phyloP scores from a whole-genome alignment of 2,329 filamentous ascomycete genomes.

The Dothideomycetes sp. region DNA sequence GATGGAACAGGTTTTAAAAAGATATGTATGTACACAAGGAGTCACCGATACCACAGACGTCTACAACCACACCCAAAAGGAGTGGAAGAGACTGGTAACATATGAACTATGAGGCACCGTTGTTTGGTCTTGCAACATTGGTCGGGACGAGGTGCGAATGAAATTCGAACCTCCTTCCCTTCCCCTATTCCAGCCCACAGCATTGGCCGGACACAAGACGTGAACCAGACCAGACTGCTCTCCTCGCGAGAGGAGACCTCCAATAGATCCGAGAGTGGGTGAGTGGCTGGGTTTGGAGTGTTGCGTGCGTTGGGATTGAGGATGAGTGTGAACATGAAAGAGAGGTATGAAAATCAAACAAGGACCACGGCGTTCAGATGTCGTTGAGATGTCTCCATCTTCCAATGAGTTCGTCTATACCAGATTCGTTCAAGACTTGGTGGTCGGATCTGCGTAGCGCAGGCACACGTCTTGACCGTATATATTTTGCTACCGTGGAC shows the following conservation, averaged over 20 bases:
- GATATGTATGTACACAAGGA: constrained; percentile 9
- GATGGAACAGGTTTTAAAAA: not conserved
- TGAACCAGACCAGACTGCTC: constrained; percentile 10
- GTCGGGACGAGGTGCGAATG: constrained; percentile 2
- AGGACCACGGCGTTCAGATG: no score
- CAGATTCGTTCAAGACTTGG: no score
- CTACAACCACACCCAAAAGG: not conserved
- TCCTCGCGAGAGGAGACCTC: constrained; percentile 5
- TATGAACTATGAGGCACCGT: constrained; percentile 10
- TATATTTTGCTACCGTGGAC: no score
- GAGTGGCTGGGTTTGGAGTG: constrained; percentile 9
- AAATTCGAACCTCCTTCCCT: not conserved
- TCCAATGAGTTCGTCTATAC: no score
- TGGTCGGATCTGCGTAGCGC: no score
- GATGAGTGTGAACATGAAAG: no score
- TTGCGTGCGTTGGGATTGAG: constrained; percentile 3
- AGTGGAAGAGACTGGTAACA: constrained; percentile 6
- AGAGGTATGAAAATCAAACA: no score
- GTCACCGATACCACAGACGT: constrained; percentile 8
- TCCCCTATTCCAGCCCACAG: constrained; percentile 9
- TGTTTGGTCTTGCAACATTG: constrained; percentile 8
- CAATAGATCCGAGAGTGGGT: constrained; percentile 3
- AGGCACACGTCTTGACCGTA: no score
- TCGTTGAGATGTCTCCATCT: no score
- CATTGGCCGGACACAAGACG: constrained; percentile 10